These are phyloP conservation scores for Trichosanthes cucumerina DNA, from an alignment of 306 rosid genomes.

Conservation along the genomic window DNA sequence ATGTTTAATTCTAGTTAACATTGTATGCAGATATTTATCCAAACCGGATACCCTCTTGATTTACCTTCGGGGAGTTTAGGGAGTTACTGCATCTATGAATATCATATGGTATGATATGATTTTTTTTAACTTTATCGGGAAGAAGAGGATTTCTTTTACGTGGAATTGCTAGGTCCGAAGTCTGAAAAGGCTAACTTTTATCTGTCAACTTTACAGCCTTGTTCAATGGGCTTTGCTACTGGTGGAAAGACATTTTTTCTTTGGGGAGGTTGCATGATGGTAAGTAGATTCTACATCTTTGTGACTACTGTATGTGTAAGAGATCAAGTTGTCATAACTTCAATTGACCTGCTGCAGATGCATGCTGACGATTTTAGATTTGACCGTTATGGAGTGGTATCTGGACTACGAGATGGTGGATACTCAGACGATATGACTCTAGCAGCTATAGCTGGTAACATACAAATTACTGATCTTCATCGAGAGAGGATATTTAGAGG, in stretches of 20 bases:
- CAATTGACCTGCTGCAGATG: slow-evolving; percentile 53
- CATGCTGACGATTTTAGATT: slow-evolving; percentile 85
- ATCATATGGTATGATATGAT: slow-evolving; percentile 68
- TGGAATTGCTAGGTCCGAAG: not conserved
- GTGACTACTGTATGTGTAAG: slow-evolving; percentile 2
- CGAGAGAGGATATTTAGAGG: not conserved
- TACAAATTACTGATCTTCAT: not conserved
- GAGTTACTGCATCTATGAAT: slow-evolving; percentile 96
- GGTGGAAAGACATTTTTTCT: slow-evolving; percentile 97
- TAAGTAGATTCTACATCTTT: slow-evolving; percentile 32
- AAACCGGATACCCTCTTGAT: slow-evolving; percentile 99
- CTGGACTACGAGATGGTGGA: slow-evolving; percentile 86
- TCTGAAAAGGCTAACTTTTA: not conserved
- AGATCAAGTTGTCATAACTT: slow-evolving; percentile 1
- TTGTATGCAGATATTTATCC: slow-evolving; percentile 80
- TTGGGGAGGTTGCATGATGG: slow-evolving; percentile 99
- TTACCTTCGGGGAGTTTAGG: slow-evolving; percentile 97
- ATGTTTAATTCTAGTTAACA: slow-evolving; percentile 21
- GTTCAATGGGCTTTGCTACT: slow-evolving; percentile 99
- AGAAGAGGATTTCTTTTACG: not conserved
- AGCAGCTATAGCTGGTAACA: slow-evolving; percentile 83
- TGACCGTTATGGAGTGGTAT: slow-evolving; percentile 67
- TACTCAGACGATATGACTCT: slow-evolving; percentile 99
- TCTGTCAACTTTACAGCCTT: slow-evolving; percentile 49
- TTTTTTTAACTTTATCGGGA: not conserved